Conservation (phyloP, 2,329 filamentous ascomycete genomes). For the Hypomyces perniciosus region DNA sequence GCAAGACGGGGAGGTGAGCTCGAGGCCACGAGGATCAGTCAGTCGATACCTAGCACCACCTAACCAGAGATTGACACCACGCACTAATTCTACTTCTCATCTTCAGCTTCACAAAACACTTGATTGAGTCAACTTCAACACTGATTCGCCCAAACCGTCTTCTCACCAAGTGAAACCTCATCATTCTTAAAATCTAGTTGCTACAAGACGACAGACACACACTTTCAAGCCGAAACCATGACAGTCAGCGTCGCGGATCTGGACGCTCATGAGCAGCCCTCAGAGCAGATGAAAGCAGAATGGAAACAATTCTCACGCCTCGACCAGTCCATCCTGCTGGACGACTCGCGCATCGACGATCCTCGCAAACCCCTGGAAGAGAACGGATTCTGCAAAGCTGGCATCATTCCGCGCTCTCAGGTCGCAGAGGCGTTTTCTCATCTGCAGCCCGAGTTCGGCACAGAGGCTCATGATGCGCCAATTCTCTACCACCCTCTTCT, state of each 20-base stretch:
- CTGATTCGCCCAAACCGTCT: too few relatives aligned
- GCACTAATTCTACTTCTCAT: too few relatives aligned
- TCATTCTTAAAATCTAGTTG: neutral
- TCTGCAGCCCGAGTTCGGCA: constrained; percentile 30
- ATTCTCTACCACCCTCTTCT: constrained; percentile 61
- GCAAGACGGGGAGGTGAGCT: too few relatives aligned
- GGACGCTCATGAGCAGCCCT: constrained; percentile 74
- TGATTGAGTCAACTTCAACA: too few relatives aligned
- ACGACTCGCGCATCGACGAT: constrained; percentile 54
- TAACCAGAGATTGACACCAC: too few relatives aligned
- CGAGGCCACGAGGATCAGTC: too few relatives aligned
- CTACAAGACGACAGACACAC: neutral
- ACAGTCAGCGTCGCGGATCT: constrained; percentile 36
- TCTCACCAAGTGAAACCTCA: neutral
- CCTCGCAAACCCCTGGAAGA: constrained; percentile 32
- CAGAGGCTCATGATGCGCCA: constrained; percentile 34
- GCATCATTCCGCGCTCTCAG: constrained; percentile 36
- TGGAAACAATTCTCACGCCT: constrained; percentile 72
- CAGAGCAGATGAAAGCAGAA: constrained; percentile 58
- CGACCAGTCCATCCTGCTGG: constrained; percentile 44
- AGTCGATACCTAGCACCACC: too few relatives aligned
- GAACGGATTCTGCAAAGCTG: constrained; percentile 40
- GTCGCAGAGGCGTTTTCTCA: constrained; percentile 39
- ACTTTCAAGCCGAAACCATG: constrained; percentile 17
- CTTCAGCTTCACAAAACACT: too few relatives aligned